A percentile compares a stretch with the other conserved stretches of the same genome.
These are phyloP conservation scores for Coniochaeta pulveracea DNA, from an alignment of 2,329 filamentous ascomycete genomes.

Conservation along the genomic window DNA sequence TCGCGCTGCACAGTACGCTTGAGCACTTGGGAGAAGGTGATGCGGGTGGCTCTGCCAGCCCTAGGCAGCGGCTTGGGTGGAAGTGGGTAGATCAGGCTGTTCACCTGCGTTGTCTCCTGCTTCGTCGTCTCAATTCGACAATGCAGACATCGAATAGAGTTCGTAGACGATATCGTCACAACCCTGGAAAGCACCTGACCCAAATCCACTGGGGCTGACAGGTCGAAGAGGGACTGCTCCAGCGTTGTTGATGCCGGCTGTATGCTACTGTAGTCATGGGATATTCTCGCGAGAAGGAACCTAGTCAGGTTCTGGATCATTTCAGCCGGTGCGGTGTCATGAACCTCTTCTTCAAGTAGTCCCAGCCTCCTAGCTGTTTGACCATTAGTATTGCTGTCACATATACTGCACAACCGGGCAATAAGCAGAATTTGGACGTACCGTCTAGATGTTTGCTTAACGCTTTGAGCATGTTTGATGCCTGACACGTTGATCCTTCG, in stretches of 20 bases:
- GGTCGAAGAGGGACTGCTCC: constrained; percentile 45
- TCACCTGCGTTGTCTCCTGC: constrained; percentile 68
- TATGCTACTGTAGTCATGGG: constrained; percentile 63
- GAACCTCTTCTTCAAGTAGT: constrained; percentile 73
- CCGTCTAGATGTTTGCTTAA: constrained; percentile 75
- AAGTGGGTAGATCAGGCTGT: constrained; percentile 73
- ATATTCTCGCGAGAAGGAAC: constrained; percentile 75
- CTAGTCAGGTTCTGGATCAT: constrained; percentile 82
- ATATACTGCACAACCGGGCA: too few species aligned
- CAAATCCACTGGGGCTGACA: constrained; percentile 10
- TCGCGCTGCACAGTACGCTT: constrained; percentile 87
- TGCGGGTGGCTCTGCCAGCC: constrained; percentile 40
- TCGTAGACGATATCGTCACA: constrained; percentile 60
- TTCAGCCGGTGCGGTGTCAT: constrained; percentile 59
- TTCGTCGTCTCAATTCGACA: constrained; percentile 80
- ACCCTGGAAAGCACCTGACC: constrained; percentile 24
- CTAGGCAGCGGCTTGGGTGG: constrained; percentile 38
- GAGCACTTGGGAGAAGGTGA: constrained; percentile 80
- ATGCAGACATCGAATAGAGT: constrained; percentile 70
- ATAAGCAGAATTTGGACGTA: too few species aligned
- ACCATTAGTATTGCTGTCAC: too few species aligned
- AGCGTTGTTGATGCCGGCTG: constrained; percentile 50
- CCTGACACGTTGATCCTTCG: constrained; percentile 86
- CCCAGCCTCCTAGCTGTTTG: too few species aligned
- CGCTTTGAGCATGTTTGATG: constrained; percentile 86